Evolutionary conservation across 306 rosid species (phyloP).

Genomic region (Cicer yamashitae): DNA sequence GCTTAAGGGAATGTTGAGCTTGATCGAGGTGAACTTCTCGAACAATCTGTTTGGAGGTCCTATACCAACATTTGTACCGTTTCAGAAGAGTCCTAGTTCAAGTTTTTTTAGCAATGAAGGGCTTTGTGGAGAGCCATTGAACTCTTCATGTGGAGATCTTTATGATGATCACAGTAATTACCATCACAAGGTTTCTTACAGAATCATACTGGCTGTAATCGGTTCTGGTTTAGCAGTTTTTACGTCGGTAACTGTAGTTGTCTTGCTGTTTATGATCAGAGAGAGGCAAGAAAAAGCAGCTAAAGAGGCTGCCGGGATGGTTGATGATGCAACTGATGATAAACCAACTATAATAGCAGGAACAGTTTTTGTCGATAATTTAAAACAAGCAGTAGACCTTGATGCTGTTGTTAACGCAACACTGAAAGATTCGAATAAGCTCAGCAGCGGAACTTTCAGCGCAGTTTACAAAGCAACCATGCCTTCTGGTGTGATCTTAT

Average conservation of each 20-base stretch:
- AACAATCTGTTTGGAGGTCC: constrained; percentile 82
- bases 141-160: constrained; percentile 64
- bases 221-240: constrained; percentile 95
- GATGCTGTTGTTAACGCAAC: constrained; percentile 90
- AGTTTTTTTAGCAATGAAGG: constrained; percentile 81
- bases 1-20: constrained; percentile 93
- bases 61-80: constrained; percentile 82
- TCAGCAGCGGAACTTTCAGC: constrained; percentile 92
- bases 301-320: constrained; percentile 66
- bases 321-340: constrained; percentile 59
- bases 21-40: constrained; percentile 97
- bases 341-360: constrained; percentile 82
- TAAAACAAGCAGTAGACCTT: constrained; percentile 88
- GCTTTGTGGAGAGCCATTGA: constrained; percentile 94
- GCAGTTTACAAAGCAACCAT: constrained; percentile 87
- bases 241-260: constrained; percentile 80
- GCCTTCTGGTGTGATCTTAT: constrained; percentile 91
- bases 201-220: constrained; percentile 83
- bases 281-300: constrained; percentile 91
- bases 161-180: constrained; percentile 53
- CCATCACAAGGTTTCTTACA: constrained; percentile 90
- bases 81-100: constrained; percentile 87
- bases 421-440: constrained; percentile 83
- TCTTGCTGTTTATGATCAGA: constrained; percentile 82
- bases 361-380: constrained; percentile 80